phyloP scores from a whole-genome alignment of 2,329 filamentous ascomycete species.

The Cladophialophora exuberans region DNA sequence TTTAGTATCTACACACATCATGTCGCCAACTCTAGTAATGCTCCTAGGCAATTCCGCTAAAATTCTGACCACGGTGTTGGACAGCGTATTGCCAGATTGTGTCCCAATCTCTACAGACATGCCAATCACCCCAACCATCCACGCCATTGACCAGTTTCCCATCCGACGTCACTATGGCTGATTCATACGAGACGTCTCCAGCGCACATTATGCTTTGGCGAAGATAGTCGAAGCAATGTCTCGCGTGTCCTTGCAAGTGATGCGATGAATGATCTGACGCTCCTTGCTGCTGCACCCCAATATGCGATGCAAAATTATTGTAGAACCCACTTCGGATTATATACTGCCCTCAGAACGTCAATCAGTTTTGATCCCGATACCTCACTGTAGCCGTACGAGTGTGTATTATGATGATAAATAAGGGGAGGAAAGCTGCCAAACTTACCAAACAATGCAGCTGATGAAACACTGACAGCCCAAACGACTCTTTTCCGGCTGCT shows the following conservation, averaged over 20 bases:
- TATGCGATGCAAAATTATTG: background rate
- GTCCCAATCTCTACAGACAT: background rate
- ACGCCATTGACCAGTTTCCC: constrained; percentile 1
- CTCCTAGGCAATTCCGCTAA: background rate
- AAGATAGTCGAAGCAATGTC: constrained; percentile 4
- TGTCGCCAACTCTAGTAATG: too few relatives aligned
- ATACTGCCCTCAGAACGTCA: background rate
- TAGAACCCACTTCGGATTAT: background rate
- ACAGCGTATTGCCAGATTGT: constrained; percentile 1
- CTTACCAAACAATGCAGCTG: constrained; percentile 4
- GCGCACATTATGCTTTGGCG: constrained; percentile 6
- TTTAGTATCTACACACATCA: too few relatives aligned
- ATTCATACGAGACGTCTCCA: constrained; percentile 2
- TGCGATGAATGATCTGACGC: background rate
- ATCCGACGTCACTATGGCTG: background rate
- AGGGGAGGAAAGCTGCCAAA: background rate
- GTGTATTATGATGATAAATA: background rate
- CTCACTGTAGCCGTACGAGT: background rate
- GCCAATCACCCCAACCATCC: constrained; percentile 2
- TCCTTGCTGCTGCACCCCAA: background rate
- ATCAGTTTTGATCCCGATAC: background rate
- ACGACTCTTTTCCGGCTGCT: background rate
- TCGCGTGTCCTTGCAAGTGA: background rate
- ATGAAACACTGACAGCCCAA: constrained; percentile 1
- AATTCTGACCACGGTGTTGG: constrained; percentile 7